Percentiles rank a stretch among this genome's conserved stretches.
Evolutionary conservation across 2,329 filamentous ascomycete genomes (phyloP).

Genomic region (Cercospora canescens): DNA sequence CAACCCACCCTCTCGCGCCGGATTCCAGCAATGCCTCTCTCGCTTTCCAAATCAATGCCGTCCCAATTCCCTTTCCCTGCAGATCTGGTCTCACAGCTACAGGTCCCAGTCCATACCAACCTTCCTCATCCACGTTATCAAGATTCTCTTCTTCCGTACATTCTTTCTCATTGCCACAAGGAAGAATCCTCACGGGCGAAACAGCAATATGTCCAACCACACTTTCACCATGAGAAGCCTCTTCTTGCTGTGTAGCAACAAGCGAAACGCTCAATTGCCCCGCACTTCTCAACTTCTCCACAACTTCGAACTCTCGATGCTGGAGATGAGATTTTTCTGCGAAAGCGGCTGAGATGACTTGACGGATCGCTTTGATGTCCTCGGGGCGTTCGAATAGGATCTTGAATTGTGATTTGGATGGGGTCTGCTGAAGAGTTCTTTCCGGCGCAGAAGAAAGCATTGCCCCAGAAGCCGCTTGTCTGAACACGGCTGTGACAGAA

Average conservation of each 20-base stretch:
- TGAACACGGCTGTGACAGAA: background rate
- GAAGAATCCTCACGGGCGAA: background rate
- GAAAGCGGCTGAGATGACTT: constrained; percentile 7
- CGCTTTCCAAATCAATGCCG: background rate
- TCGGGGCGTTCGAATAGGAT: background rate
- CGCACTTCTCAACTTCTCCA: constrained; percentile 7
- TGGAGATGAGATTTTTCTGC: constrained; percentile 14
- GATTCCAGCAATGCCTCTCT: background rate
- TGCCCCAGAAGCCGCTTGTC: background rate
- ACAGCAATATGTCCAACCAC: background rate
- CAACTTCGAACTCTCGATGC: constrained; percentile 9
- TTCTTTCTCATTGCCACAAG: background rate
- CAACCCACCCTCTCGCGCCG: background rate
- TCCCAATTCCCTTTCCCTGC: background rate
- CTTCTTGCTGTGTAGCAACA: background rate
- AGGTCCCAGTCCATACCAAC: constrained; percentile 1
- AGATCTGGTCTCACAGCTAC: background rate
- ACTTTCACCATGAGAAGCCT: background rate
- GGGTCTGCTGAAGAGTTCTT: background rate
- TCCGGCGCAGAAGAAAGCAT: background rate
- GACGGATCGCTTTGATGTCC: background rate
- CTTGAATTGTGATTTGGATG: background rate
- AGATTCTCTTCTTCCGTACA: no score
- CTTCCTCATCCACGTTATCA: background rate
- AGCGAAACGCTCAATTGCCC: constrained; percentile 2